These are phyloP conservation scores for Phytophthora fragariae DNA, from an alignment of 352 stramenopile genomes.

Conservation along the genomic window DNA sequence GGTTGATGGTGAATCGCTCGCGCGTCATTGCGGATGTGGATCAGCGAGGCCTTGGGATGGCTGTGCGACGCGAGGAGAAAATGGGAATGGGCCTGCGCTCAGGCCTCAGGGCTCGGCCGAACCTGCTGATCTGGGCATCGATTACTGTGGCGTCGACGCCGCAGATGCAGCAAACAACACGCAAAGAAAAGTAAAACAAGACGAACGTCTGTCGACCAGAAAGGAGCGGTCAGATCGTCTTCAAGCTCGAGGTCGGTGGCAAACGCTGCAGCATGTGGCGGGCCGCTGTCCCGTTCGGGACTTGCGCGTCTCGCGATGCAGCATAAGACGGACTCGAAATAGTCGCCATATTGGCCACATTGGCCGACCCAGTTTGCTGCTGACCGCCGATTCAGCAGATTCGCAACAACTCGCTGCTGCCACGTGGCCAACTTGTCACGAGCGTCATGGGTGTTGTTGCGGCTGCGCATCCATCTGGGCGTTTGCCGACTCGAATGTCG, in stretches of 20 bases:
- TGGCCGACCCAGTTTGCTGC: neutral
- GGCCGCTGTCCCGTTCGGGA: neutral
- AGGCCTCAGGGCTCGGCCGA: slow-evolving; percentile 1
- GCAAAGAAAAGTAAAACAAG: slow-evolving; percentile 20
- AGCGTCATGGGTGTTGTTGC: neutral
- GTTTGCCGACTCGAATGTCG: slow-evolving; percentile 14
- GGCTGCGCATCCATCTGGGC: neutral
- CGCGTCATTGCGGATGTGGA: slow-evolving; percentile 17
- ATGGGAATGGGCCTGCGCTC: slow-evolving; percentile 8
- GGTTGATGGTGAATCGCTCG: slow-evolving; percentile 38
- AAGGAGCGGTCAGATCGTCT: slow-evolving; percentile 17
- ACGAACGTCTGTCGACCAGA: slow-evolving; percentile 4
- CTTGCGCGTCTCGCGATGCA: slow-evolving; percentile 19
- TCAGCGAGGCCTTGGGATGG: neutral
- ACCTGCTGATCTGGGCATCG: neutral
- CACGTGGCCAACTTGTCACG: neutral
- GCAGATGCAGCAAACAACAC: neutral
- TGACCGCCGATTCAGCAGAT: slow-evolving; percentile 2
- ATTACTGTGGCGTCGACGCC: neutral
- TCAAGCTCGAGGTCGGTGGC: neutral
- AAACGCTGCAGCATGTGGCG: slow-evolving; percentile 9
- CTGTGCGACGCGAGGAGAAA: slow-evolving; percentile 3
- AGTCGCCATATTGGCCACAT: slow-evolving; percentile 7
- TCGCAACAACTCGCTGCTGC: neutral
- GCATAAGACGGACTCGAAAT: slow-evolving; percentile 27